Evolutionary conservation across 2,329 filamentous ascomycete species (phyloP), one percentile per base, ranked within the genome.

Genomic region (Diaporthe aspalathi): DNA sequence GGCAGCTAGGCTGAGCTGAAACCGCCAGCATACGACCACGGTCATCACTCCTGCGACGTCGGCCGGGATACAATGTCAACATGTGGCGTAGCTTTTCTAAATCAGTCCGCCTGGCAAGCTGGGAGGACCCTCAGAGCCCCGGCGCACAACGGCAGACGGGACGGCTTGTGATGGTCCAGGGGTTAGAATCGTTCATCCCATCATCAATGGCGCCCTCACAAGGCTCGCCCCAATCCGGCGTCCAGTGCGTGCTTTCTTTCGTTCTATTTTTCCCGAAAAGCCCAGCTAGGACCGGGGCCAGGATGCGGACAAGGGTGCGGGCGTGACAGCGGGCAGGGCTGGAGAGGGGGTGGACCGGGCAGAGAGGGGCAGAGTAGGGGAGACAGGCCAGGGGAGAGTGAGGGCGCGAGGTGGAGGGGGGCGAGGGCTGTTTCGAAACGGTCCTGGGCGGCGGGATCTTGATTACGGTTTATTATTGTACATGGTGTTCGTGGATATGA

Each of bases 301-400:
- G 20, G 38, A 20, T 43, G 32, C 27, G 57, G 40, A 16, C 43
- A 47, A 29, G 57, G 57, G 43, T 16, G 1, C 17, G 24, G 32
- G 14, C 32, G 20, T 57, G 54, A 57, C 54, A 63, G 40, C 57
- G 22, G 27, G 22, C 57, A 63, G 57, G 57, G 57, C 57, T 63
- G 57, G 57, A 63, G 57, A 63, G 57, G 57, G 45, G 56, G 38
- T 27, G 56, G 35, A 22, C n/a, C n/a, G n/a, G 20, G 16, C 8
- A n/a, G 53, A 56, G 53, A 38, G 32, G 24, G 22, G 35, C 20
- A 8, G 54, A 22, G 56, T 12, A 3, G 29, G n/a, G n/a, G 38
- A 11, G 38, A 17, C 17, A 24, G 40, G 2, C 17, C 11, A 17
- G 49, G 49, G 49, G 47, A 32, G 5, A 32, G 32, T 32, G 32